Base-by-base conservation (phyloP, 768 basidiomycete genomes). In the Mycena kentingensis region DNA sequence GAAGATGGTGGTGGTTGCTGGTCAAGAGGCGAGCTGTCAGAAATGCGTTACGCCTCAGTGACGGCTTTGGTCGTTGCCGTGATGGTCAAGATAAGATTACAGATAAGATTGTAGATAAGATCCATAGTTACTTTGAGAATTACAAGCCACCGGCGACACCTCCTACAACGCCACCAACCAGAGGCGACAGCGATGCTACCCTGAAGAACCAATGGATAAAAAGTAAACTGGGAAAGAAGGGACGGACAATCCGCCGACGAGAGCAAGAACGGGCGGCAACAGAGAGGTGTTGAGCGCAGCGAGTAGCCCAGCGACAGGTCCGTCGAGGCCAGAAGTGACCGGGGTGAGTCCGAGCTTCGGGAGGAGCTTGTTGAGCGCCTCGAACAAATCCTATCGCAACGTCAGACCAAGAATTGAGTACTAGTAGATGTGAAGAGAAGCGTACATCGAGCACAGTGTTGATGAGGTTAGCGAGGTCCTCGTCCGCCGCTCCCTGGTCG, bases 341-440 rank as follows among this genome's bases (percentile, higher is more conserved):
- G 25, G 34, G 35, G 49, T 12, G 11, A 55, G 37, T 4, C 54
- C 48, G 22, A 55, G 48, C n/a, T 55, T 38, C 21, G 54, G 35
- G 36, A 55, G 42, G n/a, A 54, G 54, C 27, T 16, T 32, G 44
- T 55, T 55, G 19, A 55, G 54, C 5, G 54, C 54, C 5, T 39
- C 31, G 32, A 47, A 47, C 7, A 44, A 13, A 26, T 29, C 34
- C 52, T 54, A n/a, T 1, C 2, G 24, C 8, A 18, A 7, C 35
- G 18, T 19, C 16, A 8, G 31, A n/a, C 31, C 8, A 8, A 32
- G n/a, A n/a, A 8, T 15, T 13, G 22, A 34, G 18, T 11, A 10
- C 15, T 21, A 19, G 19, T 2, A 22, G 21, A 21, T 12, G 27
- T 31, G 5, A 10, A 35, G 8, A 29, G 27, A 15, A 6, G 32